These are phyloP conservation scores for Rosa multiflora DNA, from an alignment of 306 rosid genomes.

Conservation along the genomic window DNA sequence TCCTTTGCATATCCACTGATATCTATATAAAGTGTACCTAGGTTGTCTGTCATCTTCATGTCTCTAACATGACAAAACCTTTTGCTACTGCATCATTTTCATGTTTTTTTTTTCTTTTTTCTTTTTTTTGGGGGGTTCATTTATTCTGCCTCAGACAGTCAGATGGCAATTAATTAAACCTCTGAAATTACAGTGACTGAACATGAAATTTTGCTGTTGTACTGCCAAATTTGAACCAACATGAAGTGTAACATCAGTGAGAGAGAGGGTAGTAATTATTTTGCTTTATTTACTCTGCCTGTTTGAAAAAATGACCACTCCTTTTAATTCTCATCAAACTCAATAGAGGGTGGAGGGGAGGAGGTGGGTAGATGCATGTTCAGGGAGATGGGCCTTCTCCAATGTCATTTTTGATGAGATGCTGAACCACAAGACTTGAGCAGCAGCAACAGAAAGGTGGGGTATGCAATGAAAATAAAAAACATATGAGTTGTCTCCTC, in stretches of 20 bases:
- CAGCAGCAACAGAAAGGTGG: constrained; percentile 31
- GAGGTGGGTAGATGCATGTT: constrained; percentile 16
- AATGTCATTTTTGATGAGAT: constrained; percentile 30
- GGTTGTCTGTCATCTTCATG: background rate
- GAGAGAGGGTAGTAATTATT: background rate
- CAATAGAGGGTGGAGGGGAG: background rate
- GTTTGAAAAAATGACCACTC: constrained; percentile 1
- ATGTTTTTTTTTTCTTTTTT: background rate
- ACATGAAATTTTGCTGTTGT: constrained; percentile 14
- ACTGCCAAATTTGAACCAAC: constrained; percentile 22
- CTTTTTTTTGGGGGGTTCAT: background rate
- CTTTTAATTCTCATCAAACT: background rate
- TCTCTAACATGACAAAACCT: constrained; percentile 8
- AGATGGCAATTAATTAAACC: background rate
- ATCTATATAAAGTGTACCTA: constrained; percentile 24
- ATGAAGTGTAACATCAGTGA: constrained; percentile 5
- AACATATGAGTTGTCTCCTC: constrained; percentile 33
- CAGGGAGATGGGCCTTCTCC: constrained; percentile 27
- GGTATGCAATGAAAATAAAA: constrained; percentile 16
- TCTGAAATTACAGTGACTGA: constrained; percentile 3
- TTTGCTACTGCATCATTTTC: background rate
- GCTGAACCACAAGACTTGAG: constrained; percentile 24
- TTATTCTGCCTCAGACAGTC: background rate
- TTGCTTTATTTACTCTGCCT: constrained; percentile 2
- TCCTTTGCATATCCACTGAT: constrained; percentile 16